phyloP scores from a whole-genome alignment of 2,329 filamentous ascomycete genomes.

The Tolypocladium ophioglossoides region DNA sequence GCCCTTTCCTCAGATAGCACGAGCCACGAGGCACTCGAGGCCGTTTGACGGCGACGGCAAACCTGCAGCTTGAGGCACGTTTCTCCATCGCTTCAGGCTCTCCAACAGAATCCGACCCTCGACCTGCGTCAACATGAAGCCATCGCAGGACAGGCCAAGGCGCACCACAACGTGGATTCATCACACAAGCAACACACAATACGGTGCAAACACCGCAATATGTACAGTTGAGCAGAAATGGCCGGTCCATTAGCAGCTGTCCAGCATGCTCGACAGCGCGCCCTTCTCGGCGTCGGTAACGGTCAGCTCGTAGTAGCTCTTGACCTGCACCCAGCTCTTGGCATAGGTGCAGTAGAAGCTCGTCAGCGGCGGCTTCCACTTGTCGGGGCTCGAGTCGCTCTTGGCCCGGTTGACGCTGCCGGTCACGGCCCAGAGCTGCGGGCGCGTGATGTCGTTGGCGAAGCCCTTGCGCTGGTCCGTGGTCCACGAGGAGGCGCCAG shows the following conservation, averaged over 20 bases:
- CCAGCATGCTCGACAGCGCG: conserved; percentile 40
- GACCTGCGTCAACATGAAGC: not conserved
- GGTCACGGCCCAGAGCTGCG: conserved; percentile 71
- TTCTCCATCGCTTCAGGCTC: not conserved
- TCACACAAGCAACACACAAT: not conserved
- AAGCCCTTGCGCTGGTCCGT: conserved; percentile 54
- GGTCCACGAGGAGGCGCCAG: conserved; percentile 63
- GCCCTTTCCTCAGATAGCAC: too few relatives aligned
- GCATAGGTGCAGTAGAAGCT: conserved; percentile 72
- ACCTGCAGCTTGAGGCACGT: not conserved
- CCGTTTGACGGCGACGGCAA: not conserved
- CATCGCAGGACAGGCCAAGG: not conserved
- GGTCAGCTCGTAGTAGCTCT: conserved; percentile 58
- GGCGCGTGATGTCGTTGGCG: conserved; percentile 66
- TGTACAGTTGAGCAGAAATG: not conserved
- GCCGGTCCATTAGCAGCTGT: conserved; percentile 15
- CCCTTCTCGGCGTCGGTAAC: conserved; percentile 64
- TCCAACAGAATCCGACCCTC: not conserved
- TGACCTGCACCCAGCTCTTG: conserved; percentile 67
- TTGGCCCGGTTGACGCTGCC: conserved; percentile 65
- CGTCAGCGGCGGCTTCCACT: conserved; percentile 62
- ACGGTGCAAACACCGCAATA: not conserved
- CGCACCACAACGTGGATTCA: not conserved
- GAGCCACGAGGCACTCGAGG: not conserved
- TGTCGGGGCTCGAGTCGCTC: conserved; percentile 62